These are phyloP conservation scores for Pistacia integerrima DNA, from an alignment of 345 rosid genomes.

Conservation along the genomic window DNA sequence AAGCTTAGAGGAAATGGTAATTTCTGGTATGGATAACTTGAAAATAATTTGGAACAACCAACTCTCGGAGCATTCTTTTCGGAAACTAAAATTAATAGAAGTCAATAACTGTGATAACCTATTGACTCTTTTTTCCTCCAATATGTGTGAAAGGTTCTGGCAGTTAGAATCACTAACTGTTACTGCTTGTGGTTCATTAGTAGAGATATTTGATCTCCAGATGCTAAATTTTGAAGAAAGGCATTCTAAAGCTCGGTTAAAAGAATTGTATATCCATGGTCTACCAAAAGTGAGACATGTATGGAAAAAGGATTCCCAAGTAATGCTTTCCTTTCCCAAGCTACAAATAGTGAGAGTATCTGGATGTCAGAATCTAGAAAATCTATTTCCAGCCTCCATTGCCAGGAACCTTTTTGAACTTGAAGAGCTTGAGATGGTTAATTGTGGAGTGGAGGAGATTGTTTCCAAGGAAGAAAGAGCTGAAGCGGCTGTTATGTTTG, in stretches of 20 bases:
- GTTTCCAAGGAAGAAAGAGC: background rate
- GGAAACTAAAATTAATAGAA: constrained; percentile 3
- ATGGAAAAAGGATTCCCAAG: too few relatives aligned
- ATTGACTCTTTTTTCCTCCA: constrained; percentile 7
- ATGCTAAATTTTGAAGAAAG: too few relatives aligned
- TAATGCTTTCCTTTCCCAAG: too few relatives aligned
- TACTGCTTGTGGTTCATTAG: too few relatives aligned
- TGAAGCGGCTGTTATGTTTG: background rate
- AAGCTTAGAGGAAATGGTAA: constrained; percentile 15
- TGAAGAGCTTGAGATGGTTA: constrained; percentile 11
- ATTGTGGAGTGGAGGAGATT: constrained; percentile 11
- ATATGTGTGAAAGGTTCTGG: background rate
- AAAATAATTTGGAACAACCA: constrained; percentile 23
- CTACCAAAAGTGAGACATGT: too few relatives aligned
- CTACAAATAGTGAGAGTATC: too few relatives aligned
- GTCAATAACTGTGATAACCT: background rate
- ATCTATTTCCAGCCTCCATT: background rate
- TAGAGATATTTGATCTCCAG: too few relatives aligned
- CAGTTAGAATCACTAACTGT: too few relatives aligned
- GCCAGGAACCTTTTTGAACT: background rate
- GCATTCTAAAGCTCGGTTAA: too few relatives aligned
- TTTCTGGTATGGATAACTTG: constrained; percentile 20
- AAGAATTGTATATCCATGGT: too few relatives aligned
- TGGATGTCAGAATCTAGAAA: too few relatives aligned
- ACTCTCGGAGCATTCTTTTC: constrained; percentile 16